A percentile compares a stretch with the other conserved stretches of the same genome.
phyloP scores from a whole-genome alignment of 257 asterid species.

The Jacaranda mimosifolia region DNA sequence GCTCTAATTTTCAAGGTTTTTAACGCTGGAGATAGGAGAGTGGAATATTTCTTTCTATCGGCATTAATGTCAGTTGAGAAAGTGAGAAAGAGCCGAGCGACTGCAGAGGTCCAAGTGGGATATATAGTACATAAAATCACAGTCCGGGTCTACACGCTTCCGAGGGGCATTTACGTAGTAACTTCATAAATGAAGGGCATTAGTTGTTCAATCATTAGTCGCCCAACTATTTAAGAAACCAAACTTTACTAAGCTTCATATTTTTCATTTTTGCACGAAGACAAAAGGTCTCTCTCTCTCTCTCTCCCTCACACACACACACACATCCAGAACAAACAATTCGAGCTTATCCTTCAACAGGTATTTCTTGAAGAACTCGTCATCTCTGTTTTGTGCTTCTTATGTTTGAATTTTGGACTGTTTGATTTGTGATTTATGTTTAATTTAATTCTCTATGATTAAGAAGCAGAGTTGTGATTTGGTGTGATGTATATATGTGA shows the following conservation, averaged over 20 bases:
- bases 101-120: too few relatives aligned
- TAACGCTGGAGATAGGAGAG: too few relatives aligned
- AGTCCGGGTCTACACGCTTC: conserved; percentile 45
- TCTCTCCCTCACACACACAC: too few relatives aligned
- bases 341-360: conserved; percentile 34
- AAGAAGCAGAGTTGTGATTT: conserved; percentile 1
- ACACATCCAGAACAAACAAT: neutral
- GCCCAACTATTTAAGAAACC: conserved; percentile 27
- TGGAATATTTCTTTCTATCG: too few relatives aligned
- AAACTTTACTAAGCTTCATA: neutral
- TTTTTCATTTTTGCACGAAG: conserved; percentile 18
- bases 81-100: too few relatives aligned
- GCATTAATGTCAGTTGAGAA: too few relatives aligned
- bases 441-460: conserved; percentile 10
- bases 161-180: conserved; percentile 45
- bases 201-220: neutral
- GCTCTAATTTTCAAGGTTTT: too few relatives aligned
- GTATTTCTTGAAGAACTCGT: conserved; percentile 26
- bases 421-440: neutral
- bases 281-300: neutral
- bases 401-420: neutral
- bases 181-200: conserved; percentile 30
- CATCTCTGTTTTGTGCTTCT: neutral
- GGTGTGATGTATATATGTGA: neutral
- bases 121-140: neutral